Evolutionary conservation across 768 basidiomycete genomes (phyloP).

Genomic region (Rickenella mellea): DNA sequence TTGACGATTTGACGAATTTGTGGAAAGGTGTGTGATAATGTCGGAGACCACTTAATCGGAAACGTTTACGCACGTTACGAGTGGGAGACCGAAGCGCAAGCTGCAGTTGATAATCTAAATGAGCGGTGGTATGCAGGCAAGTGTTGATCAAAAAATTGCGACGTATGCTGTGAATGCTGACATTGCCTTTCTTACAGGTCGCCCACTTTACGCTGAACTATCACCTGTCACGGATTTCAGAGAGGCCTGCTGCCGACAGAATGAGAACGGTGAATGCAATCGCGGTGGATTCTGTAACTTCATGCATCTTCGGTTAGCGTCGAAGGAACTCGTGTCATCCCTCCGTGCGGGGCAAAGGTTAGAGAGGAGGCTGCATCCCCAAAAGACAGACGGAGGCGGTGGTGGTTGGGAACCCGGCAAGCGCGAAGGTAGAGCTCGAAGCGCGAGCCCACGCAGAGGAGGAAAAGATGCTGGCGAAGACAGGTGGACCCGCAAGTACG

Average conservation of each 20-base stretch:
- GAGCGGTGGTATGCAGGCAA: slow-evolving; percentile 96
- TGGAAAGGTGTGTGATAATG: slow-evolving; percentile 87
- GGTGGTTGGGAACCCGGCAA: slow-evolving; percentile 82
- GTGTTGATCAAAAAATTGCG: slow-evolving; percentile 17
- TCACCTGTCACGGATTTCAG: slow-evolving; percentile 98
- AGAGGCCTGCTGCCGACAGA: slow-evolving; percentile 97
- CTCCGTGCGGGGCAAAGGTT: slow-evolving; percentile 76
- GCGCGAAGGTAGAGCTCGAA: slow-evolving; percentile 58
- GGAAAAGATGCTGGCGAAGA: slow-evolving; percentile 61
- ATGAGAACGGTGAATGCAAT: slow-evolving; percentile 97
- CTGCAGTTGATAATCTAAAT: slow-evolving; percentile 87
- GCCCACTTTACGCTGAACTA: slow-evolving; percentile 93
- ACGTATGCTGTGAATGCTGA: slow-evolving; percentile 3
- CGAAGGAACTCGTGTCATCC: slow-evolving; percentile 71
- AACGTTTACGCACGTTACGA: slow-evolving; percentile 98
- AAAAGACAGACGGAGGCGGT: slow-evolving; percentile 50
- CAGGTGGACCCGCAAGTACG: slow-evolving; percentile 61
- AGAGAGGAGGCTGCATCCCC: slow-evolving; percentile 68
- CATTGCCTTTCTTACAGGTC: slow-evolving; percentile 40
- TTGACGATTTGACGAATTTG: neutral
- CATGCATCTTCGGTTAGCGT: slow-evolving; percentile 89
- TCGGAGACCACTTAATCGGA: slow-evolving; percentile 96
- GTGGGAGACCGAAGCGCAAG: slow-evolving; percentile 95
- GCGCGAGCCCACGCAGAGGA: slow-evolving; percentile 66
- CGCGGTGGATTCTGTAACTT: slow-evolving; percentile 99